Base-by-base conservation (phyloP, 148 eudicot species). In the Chenopodium formosanum region DNA sequence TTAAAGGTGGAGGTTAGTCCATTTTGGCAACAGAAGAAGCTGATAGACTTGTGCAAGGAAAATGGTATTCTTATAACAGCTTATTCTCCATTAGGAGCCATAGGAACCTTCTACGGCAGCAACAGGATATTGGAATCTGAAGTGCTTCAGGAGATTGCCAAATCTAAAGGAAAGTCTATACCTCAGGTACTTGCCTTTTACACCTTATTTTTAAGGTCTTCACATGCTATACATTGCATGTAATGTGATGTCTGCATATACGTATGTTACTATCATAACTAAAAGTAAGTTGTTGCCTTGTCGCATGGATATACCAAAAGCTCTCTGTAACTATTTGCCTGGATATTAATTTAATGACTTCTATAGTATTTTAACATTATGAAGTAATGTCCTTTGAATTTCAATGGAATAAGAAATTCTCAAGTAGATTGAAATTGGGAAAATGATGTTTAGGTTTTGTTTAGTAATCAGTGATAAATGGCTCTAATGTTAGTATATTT, bases 1-100 rank as follows among this genome's bases (percentile, higher is more conserved):
- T 23, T 34, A 7, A 50, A 91, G 95, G 97, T 92, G 86, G 97
- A 94, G 86, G 87, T 94, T 87, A 94, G 88, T 77, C 97, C 97
- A 31, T 78, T 85, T 52, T 91, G 94, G 97, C 89, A 92, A 46
- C 97, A 94, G 80, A 91, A 91, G 88, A 81, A 87, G 75, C 80
- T 94, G 78, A 88, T 83, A 76, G 95, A 91, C 22, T 85, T 86
- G 82, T 92, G 97, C 85, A 87, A 85, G 80, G 83, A 67, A 34
- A 91, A 86, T 75, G 91, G 87, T 4, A 83, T 92, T 77, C 84
- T 88, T 62, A 79, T 94, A n/a, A 90, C 90, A 4, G 97, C 90
- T 3, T 94, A 91, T 85, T 92, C 95, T 64, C 94, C 97, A 23
- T 83, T 94, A 74, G 97, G 97, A 47, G 95, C 95, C 46, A 84